Base-by-base conservation (phyloP, 2,329 filamentous ascomycete genomes). In the Neocucurbitaria cava region DNA sequence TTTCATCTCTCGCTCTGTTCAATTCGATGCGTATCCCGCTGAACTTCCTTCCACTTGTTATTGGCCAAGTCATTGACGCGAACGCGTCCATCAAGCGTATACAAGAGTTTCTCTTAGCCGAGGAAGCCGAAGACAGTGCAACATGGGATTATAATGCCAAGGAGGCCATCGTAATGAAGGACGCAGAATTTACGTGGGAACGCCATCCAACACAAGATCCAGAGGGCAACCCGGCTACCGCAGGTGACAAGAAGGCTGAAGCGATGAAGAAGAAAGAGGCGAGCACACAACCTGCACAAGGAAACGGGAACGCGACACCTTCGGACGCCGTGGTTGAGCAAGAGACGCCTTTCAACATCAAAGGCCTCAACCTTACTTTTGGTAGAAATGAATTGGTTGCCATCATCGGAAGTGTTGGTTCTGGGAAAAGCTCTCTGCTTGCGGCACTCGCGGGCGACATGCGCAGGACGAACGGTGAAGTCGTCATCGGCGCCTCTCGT, bases 1-100 rank as follows among this genome's bases (percentile, higher is more conserved):
- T 99, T 78, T 97, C 94, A 0, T 98, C 94, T 0, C 82, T 98
- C 13, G 94, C 94, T 0, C 79, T 98, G 7, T 99, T 98, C 83
- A 98, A 98, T 74, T 88, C 90, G 5, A 83, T 99, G 39, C 87
- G 95, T 38, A 86, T 97, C 75, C 95, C 95, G 0, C 83, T 99
- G 47, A 98, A 96, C 70, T 77, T 97, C 68, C 81, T 98, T 2
- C 94, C 94, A 0, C 78, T 96, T 58, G 90, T 97, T 39, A 88
- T 98, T 63, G 91, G 92, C 28, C 92, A 96, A 73, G 86, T 92
- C 1, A 91, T 93, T 13, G 95, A 99, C 77, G 95, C 92, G 0
- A 92, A 89, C 82, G 89, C 90, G 1, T 96, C 93, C 0, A 70
- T 97, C 6, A 85, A 87, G 55, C 89, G 95, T 55, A 93, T 98